Percentiles rank a stretch among this genome's conserved stretches.
phyloP scores from a whole-genome alignment of 495 filamentous ascomycete species.

The Aspergillus saccharolyticus region DNA sequence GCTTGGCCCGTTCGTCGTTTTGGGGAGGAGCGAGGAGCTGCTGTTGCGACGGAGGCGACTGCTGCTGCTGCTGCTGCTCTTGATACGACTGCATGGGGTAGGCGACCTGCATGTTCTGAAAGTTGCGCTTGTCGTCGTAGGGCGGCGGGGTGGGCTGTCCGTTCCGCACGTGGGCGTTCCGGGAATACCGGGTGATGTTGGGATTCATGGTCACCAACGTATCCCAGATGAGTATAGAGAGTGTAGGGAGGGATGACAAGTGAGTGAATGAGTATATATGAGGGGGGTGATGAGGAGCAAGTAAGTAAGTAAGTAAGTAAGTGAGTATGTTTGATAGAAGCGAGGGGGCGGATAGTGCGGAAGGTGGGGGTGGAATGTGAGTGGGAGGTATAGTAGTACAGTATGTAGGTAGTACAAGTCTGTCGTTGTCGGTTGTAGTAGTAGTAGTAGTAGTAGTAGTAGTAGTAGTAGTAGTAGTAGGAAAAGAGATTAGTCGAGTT shows the following conservation, averaged over 20 bases:
- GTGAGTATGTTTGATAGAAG: constrained; percentile 2
- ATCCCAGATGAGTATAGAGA: not conserved
- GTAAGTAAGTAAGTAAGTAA: not conserved
- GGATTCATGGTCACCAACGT: not conserved
- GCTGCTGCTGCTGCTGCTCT: no score
- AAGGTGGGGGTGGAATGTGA: not conserved
- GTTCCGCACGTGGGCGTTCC: constrained; percentile 37
- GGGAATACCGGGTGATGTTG: constrained; percentile 28
- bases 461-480: not conserved
- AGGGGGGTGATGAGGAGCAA: not conserved
- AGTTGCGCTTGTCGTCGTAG: constrained; percentile 21
- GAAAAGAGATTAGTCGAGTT: not conserved
- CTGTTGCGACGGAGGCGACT: no score
- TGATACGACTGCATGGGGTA: not conserved
- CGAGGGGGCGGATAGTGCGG: not conserved
- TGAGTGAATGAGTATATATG: no score
- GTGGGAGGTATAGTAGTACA: no score
- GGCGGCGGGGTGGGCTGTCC: constrained; percentile 42
- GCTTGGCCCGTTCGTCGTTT: constrained; percentile 24
- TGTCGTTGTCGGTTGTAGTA: no score
- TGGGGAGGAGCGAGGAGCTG: not conserved
- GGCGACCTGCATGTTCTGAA: not conserved
- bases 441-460: no score
- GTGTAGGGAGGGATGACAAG: not conserved
- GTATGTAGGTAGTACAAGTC: no score